Evolutionary conservation across 371 early-diverging fungal species (phyloP).

Genomic region (Funneliformis caledonium): DNA sequence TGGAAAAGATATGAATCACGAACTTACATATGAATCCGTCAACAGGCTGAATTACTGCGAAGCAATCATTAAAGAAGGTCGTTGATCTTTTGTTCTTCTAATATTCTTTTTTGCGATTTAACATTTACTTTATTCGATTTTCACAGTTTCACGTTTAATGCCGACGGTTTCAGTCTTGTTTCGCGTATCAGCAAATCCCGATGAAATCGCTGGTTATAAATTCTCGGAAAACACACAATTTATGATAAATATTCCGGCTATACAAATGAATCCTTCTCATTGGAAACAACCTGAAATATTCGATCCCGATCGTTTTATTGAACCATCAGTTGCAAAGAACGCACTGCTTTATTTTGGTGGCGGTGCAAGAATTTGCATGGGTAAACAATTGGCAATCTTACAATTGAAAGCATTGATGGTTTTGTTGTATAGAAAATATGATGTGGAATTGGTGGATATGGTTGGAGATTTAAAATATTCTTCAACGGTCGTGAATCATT

Average conservation of each 20-base stretch:
- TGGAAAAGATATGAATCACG: conserved; percentile 20
- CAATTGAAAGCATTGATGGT: conserved; percentile 27
- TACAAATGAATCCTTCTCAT: neutral
- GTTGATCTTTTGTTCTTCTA: neutral
- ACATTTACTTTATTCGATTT: neutral
- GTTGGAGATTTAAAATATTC: neutral
- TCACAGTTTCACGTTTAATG: neutral
- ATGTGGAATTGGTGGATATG: conserved; percentile 26
- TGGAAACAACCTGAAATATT: conserved; percentile 32
- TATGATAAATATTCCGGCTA: neutral
- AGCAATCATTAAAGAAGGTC: conserved; percentile 38
- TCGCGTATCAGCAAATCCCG: neutral
- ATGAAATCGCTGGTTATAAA: conserved; percentile 32
- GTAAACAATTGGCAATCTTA: conserved; percentile 31
- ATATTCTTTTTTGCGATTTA: neutral
- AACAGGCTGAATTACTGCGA: conserved; percentile 1
- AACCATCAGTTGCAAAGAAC: neutral
- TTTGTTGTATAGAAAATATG: conserved; percentile 30
- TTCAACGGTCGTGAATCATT: conserved; percentile 16
- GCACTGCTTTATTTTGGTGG: conserved; percentile 10
- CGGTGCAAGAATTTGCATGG: conserved; percentile 25
- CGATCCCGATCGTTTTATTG: conserved; percentile 32
- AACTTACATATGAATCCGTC: conserved; percentile 6
- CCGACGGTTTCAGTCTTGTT: conserved; percentile 1
- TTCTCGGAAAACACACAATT: neutral